These are phyloP conservation scores for Fraxinus excelsior DNA, from an alignment of 257 asterid species.

Conservation along the genomic window DNA sequence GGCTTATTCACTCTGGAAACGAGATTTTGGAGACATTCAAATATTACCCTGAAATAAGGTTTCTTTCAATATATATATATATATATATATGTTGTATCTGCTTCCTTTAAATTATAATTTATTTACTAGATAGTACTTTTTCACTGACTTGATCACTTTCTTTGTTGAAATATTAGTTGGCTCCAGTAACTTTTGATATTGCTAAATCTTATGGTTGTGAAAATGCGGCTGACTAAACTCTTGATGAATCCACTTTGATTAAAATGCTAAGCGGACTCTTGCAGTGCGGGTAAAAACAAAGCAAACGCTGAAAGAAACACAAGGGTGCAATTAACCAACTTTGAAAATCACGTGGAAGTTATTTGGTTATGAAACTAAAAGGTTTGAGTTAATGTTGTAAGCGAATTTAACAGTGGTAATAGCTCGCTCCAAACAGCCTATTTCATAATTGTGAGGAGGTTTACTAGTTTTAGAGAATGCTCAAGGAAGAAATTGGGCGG, in stretches of 20 bases:
- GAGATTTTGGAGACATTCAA: slow-evolving; percentile 86
- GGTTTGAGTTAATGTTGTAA: background rate
- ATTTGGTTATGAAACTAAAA: background rate
- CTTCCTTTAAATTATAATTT: slow-evolving; percentile 12
- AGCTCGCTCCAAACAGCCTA: background rate
- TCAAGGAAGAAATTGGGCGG: background rate
- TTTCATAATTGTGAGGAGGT: background rate
- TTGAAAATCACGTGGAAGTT: background rate
- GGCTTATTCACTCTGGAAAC: slow-evolving; percentile 80
- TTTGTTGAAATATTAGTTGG: background rate
- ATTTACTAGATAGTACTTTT: background rate
- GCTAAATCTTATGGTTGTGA: background rate
- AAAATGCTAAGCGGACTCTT: background rate
- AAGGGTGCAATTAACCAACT: background rate
- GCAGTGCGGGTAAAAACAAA: background rate
- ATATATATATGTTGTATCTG: slow-evolving; percentile 5
- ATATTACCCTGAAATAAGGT: slow-evolving; percentile 88
- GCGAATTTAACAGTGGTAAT: background rate
- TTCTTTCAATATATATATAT: background rate
- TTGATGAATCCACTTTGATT: background rate
- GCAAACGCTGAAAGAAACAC: background rate
- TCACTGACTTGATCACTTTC: background rate
- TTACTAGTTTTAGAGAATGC: background rate
- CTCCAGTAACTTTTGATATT: background rate
- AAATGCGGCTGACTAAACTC: background rate